Evolutionary conservation across 768 basidiomycete genomes (phyloP).

Genomic region (Boletus reticulatus): DNA sequence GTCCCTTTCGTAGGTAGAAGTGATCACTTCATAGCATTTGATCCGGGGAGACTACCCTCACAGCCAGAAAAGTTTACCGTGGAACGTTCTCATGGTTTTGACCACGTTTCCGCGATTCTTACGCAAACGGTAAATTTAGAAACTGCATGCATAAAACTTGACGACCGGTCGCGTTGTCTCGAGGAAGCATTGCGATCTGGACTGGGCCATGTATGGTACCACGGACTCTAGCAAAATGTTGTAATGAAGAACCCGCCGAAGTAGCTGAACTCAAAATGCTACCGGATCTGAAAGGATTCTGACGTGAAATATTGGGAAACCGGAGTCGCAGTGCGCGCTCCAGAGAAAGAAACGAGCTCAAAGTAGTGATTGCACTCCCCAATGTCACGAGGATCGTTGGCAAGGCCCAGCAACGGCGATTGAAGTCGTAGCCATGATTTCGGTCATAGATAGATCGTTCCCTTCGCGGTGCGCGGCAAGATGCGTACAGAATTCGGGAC

Average conservation of each 20-base stretch:
- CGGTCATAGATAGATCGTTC: not conserved
- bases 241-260: too few relatives aligned
- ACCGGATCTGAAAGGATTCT: not conserved
- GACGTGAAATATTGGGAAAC: not conserved
- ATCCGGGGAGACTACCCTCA: too few relatives aligned
- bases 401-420: constrained; percentile 2
- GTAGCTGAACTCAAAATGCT: too few relatives aligned
- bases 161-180: not conserved
- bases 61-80: too few relatives aligned
- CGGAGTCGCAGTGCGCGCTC: not conserved
- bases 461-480: not conserved
- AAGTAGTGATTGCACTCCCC: constrained; percentile 1
- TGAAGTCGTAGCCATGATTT: not conserved
- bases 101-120: too few relatives aligned
- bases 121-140: too few relatives aligned
- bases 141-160: not conserved
- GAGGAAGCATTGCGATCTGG: not conserved
- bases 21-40: too few relatives aligned
- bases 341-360: not conserved
- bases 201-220: not conserved
- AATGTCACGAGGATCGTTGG: constrained; percentile 2
- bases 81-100: too few relatives aligned
- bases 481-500: not conserved
- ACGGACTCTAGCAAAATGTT: not conserved
- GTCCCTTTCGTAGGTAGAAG: too few relatives aligned